These are phyloP conservation scores for Fragaria vesca DNA, from an alignment of 306 rosid genomes.

Conservation along the genomic window DNA sequence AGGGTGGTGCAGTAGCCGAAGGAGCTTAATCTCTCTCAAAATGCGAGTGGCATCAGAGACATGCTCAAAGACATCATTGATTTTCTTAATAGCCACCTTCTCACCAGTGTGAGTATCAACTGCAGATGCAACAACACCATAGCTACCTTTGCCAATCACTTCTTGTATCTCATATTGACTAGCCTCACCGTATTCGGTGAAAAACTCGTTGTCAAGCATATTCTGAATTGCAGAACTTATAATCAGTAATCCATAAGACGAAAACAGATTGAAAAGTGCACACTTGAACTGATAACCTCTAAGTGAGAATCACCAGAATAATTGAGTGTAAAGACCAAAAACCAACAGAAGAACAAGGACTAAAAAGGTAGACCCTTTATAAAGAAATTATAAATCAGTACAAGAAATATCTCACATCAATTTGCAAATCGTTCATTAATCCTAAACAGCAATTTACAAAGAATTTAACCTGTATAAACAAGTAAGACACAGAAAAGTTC, in stretches of 20 bases:
- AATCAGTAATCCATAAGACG: constrained; percentile 19
- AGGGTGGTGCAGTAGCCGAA: constrained; percentile 59
- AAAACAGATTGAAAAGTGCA: constrained; percentile 10
- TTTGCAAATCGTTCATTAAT: not conserved
- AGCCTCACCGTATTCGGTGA: constrained; percentile 75
- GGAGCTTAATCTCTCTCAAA: constrained; percentile 65
- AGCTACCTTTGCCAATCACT: constrained; percentile 67
- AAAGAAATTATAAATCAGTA: not conserved
- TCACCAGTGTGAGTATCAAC: constrained; percentile 63
- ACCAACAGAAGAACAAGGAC: not conserved
- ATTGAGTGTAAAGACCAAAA: not conserved
- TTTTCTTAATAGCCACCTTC: constrained; percentile 67
- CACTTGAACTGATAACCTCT: not conserved
- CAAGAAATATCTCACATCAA: not conserved
- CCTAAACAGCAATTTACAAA: not conserved
- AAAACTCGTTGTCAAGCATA: constrained; percentile 65
- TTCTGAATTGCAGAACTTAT: constrained; percentile 34
- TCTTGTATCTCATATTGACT: constrained; percentile 64
- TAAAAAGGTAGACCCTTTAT: not conserved
- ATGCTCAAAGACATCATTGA: constrained; percentile 62
- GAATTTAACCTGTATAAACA: not conserved
- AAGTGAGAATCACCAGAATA: not conserved
- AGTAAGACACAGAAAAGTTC: not conserved
- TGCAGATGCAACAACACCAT: constrained; percentile 75
- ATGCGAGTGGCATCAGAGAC: constrained; percentile 65